Percentiles rank a stretch among this genome's conserved stretches.
These are phyloP conservation scores for Globisporangium alternatum DNA, from an alignment of 352 stramenopile genomes.

Conservation along the genomic window DNA sequence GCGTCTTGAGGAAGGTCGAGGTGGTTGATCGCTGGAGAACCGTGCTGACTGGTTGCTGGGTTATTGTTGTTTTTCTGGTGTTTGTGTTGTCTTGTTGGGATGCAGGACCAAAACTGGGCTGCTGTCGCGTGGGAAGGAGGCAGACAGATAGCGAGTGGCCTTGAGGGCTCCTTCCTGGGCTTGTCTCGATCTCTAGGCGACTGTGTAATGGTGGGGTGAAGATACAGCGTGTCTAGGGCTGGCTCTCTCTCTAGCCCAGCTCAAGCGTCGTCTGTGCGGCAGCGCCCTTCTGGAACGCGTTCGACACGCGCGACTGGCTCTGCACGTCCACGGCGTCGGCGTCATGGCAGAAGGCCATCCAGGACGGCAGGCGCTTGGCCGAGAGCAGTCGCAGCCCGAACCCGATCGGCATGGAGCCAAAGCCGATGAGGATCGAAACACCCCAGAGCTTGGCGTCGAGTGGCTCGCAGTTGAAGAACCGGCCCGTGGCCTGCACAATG, in stretches of 20 bases:
- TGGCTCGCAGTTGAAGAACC: conserved; percentile 60
- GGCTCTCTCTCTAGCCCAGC: not conserved
- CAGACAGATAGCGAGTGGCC: not conserved
- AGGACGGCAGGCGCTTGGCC: conserved; percentile 39
- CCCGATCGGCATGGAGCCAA: conserved; percentile 43
- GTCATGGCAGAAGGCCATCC: conserved; percentile 60
- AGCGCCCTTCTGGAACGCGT: conserved; percentile 30
- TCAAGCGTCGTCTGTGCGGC: conserved; percentile 26
- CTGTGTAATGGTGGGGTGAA: not conserved
- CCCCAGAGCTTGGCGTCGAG: conserved; percentile 49
- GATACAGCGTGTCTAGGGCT: not conserved
- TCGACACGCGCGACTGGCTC: conserved; percentile 26
- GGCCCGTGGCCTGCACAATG: conserved; percentile 93
- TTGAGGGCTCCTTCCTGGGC: not conserved
- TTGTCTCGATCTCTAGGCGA: not conserved
- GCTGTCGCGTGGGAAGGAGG: not conserved
- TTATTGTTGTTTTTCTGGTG: not conserved
- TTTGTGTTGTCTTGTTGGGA: not conserved
- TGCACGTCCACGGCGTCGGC: conserved; percentile 39
- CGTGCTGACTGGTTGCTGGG: not conserved
- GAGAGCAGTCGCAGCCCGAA: conserved; percentile 49
- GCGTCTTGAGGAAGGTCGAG: not conserved
- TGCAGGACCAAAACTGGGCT: conserved; percentile 3
- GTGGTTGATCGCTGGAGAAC: not conserved
- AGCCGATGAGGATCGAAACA: conserved; percentile 51